phyloP scores from a whole-genome alignment of 768 basidiomycete species.

The Auricularia auricula-judae region DNA sequence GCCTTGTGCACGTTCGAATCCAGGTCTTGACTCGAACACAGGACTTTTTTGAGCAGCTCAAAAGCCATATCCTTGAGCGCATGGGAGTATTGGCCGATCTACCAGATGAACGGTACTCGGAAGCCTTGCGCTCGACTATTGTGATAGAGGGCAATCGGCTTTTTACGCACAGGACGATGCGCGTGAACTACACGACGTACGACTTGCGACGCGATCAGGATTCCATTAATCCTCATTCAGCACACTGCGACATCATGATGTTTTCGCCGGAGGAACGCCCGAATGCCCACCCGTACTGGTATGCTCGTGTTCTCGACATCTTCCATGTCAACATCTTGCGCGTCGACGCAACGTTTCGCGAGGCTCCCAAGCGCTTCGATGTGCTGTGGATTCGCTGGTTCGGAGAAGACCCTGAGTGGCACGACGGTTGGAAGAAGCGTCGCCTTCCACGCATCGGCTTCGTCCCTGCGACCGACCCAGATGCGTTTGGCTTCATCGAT shows the following conservation, averaged over 20 bases:
- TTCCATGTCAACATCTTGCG: constrained; percentile 4
- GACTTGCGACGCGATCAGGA: constrained; percentile 10
- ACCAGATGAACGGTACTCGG: constrained; percentile 8
- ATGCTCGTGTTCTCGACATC: constrained; percentile 1
- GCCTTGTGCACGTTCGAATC: too few species aligned
- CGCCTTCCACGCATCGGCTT: constrained; percentile 2
- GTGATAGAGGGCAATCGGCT: constrained; percentile 9
- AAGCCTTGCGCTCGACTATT: constrained; percentile 2
- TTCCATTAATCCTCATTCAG: constrained; percentile 12
- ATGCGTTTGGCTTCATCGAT: constrained; percentile 7
- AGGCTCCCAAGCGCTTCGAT: not conserved
- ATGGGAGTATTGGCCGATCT: not conserved
- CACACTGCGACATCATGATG: constrained; percentile 13
- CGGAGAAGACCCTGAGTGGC: not conserved
- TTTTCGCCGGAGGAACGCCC: constrained; percentile 8
- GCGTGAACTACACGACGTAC: constrained; percentile 17
- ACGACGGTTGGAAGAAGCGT: not conserved
- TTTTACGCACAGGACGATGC: constrained; percentile 11
- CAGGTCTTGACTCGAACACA: not conserved
- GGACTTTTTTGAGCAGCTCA: not conserved
- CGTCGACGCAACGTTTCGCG: not conserved
- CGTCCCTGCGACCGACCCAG: not conserved
- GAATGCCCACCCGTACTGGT: constrained; percentile 11
- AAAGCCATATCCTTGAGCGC: not conserved
- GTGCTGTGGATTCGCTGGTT: constrained; percentile 8